Evolutionary conservation across 2,329 filamentous ascomycete genomes (phyloP), one percentile per base, ranked within the genome.

Genomic region (Herpotrichia juniperi): DNA sequence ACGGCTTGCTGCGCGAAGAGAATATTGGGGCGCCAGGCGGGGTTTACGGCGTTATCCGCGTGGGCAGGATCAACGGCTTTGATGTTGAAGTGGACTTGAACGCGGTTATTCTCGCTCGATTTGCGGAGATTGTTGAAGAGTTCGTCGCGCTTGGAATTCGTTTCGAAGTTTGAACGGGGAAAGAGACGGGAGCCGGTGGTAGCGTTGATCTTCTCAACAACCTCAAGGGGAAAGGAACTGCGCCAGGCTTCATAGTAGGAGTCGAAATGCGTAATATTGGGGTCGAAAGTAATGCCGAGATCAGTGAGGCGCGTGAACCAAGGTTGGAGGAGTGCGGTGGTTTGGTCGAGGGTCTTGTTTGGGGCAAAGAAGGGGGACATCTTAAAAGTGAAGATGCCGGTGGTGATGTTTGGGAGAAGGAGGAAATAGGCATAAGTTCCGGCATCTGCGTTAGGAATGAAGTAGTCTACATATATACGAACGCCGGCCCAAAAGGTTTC

Each of bases 71-170:
- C 65, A 12, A 63, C 63, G 16, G 62, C 62, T 39, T 69, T 67
- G 52, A 71, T 70, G 62, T 72, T 71, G 62, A 71, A 73, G 50
- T 71, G 68, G 0, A 71, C 68, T 37, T 72, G 68, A 0, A 71
- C 67, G 17, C 65, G 58, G 37, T 66, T 66, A 50, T 69, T 71
- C 39, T 71, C 65, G 72, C 67, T 60, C 44, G 72, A 62, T 19
- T 59, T 25, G n/a, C 66, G 62, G 7, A 72, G 54, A 34, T 65
- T 55, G 1, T 60, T 49, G 55, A 56, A 67, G 2, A 69, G 53
- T 40, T 69, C 63, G 12, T 71, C 66, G n/a, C 67, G 61, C 50
- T 70, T 72, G 30, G 62, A 64, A 0, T 58, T 49, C 0, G 66
- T 69, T n/a, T 63, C 64, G 26, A 71, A 72, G 58, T 71, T 73